phyloP scores from a whole-genome alignment of 1,139 yeast species.

The Diutina siamensis region DNA sequence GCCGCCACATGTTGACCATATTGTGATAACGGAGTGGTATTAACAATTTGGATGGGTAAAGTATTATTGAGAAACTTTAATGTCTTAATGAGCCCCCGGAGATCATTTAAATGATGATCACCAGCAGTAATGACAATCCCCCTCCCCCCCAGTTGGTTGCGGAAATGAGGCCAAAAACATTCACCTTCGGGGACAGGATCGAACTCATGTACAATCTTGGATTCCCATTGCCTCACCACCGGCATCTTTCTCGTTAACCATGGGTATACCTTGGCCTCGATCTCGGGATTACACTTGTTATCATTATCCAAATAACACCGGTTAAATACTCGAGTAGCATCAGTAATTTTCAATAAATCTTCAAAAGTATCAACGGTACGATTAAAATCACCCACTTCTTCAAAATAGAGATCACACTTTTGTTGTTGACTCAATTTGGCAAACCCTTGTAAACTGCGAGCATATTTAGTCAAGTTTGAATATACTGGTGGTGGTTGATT shows the following conservation, averaged over 20 bases:
- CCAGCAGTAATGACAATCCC: neutral
- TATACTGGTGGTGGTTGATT: neutral
- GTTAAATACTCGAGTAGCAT: neutral
- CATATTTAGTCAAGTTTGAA: neutral
- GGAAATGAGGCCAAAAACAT: neutral
- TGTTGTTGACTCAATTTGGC: neutral
- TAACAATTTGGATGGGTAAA: neutral
- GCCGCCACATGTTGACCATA: neutral
- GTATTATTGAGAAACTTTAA: neutral
- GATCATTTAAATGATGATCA: neutral
- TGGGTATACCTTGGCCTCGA: neutral
- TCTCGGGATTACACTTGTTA: neutral
- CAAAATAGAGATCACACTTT: neutral
- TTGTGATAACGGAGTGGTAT: neutral
- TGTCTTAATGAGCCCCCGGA: neutral
- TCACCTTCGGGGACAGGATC: neutral
- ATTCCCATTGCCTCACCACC: neutral
- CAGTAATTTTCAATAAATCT: neutral
- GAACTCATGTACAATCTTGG: no score
- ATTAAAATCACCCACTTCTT: neutral
- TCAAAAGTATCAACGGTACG: neutral
- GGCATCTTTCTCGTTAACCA: neutral
- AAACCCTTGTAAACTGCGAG: neutral
- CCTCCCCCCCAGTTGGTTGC: neutral
- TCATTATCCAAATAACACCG: neutral